Conservation (phyloP, 2,329 filamentous ascomycete genomes). For the Clarireedia homoeocarpa region DNA sequence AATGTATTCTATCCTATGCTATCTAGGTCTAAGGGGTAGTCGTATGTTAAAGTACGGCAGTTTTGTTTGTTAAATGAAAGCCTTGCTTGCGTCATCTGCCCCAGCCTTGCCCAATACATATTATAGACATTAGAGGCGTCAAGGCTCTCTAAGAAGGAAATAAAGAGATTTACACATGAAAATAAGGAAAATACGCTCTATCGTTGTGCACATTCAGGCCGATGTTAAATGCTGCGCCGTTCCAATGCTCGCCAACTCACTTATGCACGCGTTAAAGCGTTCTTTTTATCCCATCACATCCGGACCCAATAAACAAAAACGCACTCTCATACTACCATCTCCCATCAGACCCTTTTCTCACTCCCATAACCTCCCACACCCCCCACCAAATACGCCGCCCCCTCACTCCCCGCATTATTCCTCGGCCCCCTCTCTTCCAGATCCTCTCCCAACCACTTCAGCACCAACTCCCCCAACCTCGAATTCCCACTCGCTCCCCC, state of each 20-base stretch:
- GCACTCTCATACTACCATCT: not conserved
- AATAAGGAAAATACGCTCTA: not conserved
- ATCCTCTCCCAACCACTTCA: conserved; percentile 81
- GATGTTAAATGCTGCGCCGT: conserved; percentile 11
- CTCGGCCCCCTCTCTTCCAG: conserved; percentile 71
- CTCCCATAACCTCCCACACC: conserved; percentile 57
- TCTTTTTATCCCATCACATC: not conserved
- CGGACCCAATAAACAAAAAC: not conserved
- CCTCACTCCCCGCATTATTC: conserved; percentile 36
- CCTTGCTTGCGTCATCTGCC: not conserved
- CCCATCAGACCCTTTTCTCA: conserved; percentile 36
- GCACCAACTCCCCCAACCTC: conserved; percentile 75
- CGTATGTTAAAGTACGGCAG: conserved; percentile 11
- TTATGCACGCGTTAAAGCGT: not conserved
- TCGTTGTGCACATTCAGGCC: not conserved
- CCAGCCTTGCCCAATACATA: not conserved
- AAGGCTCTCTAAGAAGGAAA: conserved; percentile 7
- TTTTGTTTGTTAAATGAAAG: conserved; percentile 6
- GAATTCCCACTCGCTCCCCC: conserved; percentile 58
- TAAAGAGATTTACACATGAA: not conserved
- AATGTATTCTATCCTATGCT: conserved; percentile 23
- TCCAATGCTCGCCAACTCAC: not conserved
- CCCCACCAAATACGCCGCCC: conserved; percentile 43
- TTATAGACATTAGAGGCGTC: conserved; percentile 3
- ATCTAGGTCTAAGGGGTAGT: conserved; percentile 16